Base-by-base conservation (phyloP, 2,329 filamentous ascomycete species). In the Ambrosiella beaveri region DNA sequence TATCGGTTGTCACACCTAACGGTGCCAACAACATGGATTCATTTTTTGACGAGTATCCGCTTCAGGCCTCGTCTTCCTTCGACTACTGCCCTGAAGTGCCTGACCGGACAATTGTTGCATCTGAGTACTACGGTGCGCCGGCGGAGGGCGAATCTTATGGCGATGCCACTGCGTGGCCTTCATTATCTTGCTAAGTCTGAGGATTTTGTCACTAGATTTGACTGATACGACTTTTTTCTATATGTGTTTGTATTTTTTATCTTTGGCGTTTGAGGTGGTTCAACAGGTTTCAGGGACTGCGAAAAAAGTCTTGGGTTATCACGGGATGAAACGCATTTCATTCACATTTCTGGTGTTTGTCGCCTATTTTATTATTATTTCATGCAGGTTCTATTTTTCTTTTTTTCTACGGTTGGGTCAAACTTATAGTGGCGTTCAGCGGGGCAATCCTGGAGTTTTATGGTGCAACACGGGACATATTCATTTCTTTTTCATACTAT, bases 301-400 rank as follows among this genome's bases (percentile, higher is more conserved):
- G 51, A 51, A 50, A 51, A 54, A 54, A 41, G n/a, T 37, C 41
- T 27, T 11, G 52, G 52, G 35, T 12, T 57, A 50, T 60, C 41
- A 12, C 19, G 17, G 40, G 39, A 49, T 56, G 37, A 15, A 53
- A 41, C 40, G 19, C 39, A 55, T 57, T 57, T 56, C 47, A 57
- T 58, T 41, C 49, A 57, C 37, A 37, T 56, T 61, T 60, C 56
- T 53, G 52, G 57, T 61, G 57, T 41, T 59, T 40, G 57, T 47
- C 50, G 62, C 54, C 59, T 59, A 59, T 64, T 57, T 61, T 47
- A 56, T 62, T 58, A 61, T 53, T 62, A 44, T 51, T 62, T 61
- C 13, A 5, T 50, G 12, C 12, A 9, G 27, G 7, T 52, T 51
- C 61, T 54, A 59, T 59, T 61, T 64, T 57, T 61, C 40, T 62